Conservation (phyloP, 2,329 filamentous ascomycete species). For the Alternaria sp. region DNA sequence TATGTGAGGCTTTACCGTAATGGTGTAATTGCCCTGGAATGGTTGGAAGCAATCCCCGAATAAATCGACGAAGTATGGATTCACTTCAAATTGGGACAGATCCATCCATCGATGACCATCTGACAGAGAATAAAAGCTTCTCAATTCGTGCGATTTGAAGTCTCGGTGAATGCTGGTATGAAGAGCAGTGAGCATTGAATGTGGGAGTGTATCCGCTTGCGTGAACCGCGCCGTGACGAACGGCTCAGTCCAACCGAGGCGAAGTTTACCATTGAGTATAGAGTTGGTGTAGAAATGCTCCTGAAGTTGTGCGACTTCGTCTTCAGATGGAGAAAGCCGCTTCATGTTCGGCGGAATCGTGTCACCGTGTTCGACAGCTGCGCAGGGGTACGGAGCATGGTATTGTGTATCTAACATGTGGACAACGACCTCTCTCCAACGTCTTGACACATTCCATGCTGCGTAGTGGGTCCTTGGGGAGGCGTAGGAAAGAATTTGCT, state of each 20-base stretch:
- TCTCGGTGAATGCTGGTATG: neutral
- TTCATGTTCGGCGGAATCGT: accelerated
- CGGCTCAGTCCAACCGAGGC: no score
- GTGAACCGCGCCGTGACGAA: neutral
- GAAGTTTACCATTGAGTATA: no score
- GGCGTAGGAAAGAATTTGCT: neutral
- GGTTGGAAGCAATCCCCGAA: neutral
- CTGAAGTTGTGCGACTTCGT: neutral
- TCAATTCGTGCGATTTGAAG: no score
- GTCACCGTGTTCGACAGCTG: neutral
- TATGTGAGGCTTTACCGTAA: neutral
- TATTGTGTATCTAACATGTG: neutral
- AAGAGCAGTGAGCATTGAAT: accelerated
- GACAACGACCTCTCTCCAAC: neutral
- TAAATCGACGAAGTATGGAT: neutral
- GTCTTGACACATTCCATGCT: neutral
- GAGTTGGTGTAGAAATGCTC: no score
- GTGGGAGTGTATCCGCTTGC: neutral
- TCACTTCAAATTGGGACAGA: neutral
- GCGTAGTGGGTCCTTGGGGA: neutral
- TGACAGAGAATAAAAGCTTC: neutral
- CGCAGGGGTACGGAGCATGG: neutral
- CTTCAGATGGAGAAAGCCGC: accelerated
- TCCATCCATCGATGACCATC: neutral
- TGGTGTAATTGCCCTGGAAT: neutral